Conservation (phyloP, 192 early-diverging fungal genomes). For the Coemansia sp. region DNA sequence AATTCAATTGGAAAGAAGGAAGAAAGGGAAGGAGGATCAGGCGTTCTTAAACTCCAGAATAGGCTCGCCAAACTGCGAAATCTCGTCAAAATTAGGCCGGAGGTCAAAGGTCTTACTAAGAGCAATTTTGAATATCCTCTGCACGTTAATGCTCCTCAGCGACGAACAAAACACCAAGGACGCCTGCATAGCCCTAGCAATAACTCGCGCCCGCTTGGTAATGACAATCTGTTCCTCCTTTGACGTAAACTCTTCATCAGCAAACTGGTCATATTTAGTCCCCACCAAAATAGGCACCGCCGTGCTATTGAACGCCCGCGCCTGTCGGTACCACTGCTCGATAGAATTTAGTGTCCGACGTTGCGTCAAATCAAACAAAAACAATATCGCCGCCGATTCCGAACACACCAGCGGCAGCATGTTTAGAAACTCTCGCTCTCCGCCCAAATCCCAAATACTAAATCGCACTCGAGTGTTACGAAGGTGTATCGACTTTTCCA, state of each 20-base stretch:
- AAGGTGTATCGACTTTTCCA: constrained; percentile 93
- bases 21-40: background rate
- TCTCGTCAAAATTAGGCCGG: constrained; percentile 89
- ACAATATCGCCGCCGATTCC: constrained; percentile 91
- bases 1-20: background rate
- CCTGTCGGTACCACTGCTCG: constrained; percentile 97
- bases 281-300: constrained; percentile 94
- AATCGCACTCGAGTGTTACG: constrained; percentile 91
- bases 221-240: constrained; percentile 91
- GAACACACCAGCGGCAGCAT: constrained; percentile 97
- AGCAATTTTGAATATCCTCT: constrained; percentile 97
- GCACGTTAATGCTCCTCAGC: constrained; percentile 90
- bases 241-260: constrained; percentile 57
- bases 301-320: constrained; percentile 91
- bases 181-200: constrained; percentile 92
- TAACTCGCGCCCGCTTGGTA: constrained; percentile 86
- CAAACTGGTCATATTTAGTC: constrained; percentile 96
- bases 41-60: constrained; percentile 76
- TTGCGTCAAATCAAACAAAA: constrained; percentile 93
- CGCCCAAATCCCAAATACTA: constrained; percentile 97
- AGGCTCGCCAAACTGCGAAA: constrained; percentile 85
- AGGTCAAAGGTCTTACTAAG: constrained; percentile 91
- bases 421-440: constrained; percentile 94
- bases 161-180: constrained; percentile 94
- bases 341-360: constrained; percentile 90